phyloP scores from a whole-genome alignment of 73 alveolate species.

The Paramecium biaurelia region DNA sequence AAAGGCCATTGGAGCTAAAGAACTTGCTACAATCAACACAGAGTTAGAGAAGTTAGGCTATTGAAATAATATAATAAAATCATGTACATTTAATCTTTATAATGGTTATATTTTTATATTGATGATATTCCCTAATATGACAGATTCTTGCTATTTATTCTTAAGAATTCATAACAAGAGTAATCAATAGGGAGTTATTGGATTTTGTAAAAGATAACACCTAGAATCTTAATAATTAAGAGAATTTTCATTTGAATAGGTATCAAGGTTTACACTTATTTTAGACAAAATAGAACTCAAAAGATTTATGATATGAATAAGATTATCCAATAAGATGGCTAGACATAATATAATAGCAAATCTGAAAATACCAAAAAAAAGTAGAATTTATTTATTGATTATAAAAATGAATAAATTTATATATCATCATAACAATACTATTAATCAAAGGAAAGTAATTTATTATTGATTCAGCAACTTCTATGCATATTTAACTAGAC shows the following conservation, averaged over 20 bases:
- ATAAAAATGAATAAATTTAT: background rate
- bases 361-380: no score
- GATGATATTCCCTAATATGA: background rate
- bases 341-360: no score
- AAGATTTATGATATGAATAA: no score
- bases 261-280: no score
- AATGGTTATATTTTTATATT: background rate
- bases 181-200: no score
- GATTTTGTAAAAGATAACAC: no score
- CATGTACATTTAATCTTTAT: constrained; percentile 20
- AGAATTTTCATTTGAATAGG: no score
- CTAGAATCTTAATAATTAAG: no score
- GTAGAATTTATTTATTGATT: background rate
- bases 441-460: background rate
- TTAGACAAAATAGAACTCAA: no score
- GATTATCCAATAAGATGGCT: no score
- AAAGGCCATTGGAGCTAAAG: constrained; percentile 56
- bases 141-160: no score
- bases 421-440: background rate
- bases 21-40: constrained; percentile 19
- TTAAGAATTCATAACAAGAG: no score
- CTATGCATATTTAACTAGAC: background rate
- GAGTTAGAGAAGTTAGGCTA: constrained; percentile 47
- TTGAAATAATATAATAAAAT: constrained; percentile 20
- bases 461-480: background rate